These are phyloP conservation scores for Triadica sebifera DNA, from an alignment of 345 rosid genomes.

Conservation along the genomic window DNA sequence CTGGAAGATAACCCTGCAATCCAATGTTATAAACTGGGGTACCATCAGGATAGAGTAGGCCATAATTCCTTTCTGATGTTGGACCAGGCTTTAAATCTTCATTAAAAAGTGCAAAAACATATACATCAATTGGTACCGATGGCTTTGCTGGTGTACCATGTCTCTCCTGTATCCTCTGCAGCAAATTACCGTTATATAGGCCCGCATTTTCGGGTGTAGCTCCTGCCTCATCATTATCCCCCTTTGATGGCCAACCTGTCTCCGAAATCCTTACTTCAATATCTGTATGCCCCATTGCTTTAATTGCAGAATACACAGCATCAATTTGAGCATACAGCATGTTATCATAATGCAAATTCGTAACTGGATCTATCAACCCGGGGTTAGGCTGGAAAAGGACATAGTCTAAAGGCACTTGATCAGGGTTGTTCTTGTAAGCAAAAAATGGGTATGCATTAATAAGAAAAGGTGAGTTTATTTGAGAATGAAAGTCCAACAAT, in stretches of 20 bases:
- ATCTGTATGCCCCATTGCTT: constrained; percentile 64
- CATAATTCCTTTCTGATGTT: constrained; percentile 85
- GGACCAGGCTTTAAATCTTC: constrained; percentile 92
- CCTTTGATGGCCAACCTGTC: constrained; percentile 98
- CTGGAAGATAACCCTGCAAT: constrained; percentile 63
- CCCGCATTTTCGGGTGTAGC: constrained; percentile 76
- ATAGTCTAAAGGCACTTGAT: constrained; percentile 55
- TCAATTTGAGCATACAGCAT: constrained; percentile 96
- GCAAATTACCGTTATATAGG: constrained; percentile 63
- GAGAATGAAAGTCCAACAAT: constrained; percentile 61
- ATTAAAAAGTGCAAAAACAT: constrained; percentile 85
- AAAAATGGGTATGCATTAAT: constrained; percentile 90
- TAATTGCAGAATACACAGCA: constrained; percentile 78
- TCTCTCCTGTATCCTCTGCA: constrained; percentile 45
- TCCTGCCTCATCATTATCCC: constrained; percentile 70
- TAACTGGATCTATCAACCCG: constrained; percentile 55
- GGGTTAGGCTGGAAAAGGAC: constrained; percentile 79
- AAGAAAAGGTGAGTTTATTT: constrained; percentile 62
- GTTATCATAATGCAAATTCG: constrained; percentile 74
- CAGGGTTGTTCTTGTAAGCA: constrained; percentile 64
- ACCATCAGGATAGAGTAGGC: constrained; percentile 78
- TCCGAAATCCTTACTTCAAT: constrained; percentile 72
- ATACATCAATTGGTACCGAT: constrained; percentile 57
- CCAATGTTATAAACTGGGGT: constrained; percentile 78
- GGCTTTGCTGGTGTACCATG: constrained; percentile 84